A percentile compares a stretch with the other conserved stretches of the same genome.
Evolutionary conservation across 306 rosid species (phyloP).

Genomic region (Carpinus fangiana): DNA sequence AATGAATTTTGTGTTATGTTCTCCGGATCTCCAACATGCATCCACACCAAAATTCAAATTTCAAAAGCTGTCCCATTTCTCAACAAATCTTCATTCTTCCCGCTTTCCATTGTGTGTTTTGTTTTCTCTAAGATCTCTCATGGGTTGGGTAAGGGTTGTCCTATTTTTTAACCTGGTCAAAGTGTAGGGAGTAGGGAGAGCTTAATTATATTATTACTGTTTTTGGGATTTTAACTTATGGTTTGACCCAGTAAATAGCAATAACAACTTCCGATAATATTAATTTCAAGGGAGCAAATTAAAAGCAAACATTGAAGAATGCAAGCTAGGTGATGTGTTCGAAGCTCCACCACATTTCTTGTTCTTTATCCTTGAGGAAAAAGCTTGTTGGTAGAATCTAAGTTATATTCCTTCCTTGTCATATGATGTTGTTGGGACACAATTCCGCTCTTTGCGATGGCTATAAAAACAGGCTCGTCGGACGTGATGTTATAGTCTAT

Average conservation of each 20-base stretch:
- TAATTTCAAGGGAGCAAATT: no score
- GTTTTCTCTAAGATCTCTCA: background rate
- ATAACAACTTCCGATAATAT: background rate
- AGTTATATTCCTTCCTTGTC: no score
- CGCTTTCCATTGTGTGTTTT: background rate
- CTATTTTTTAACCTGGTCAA: slow-evolving; percentile 57
- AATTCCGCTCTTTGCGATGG: no score
- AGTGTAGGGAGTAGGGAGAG: slow-evolving; percentile 10
- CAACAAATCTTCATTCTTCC: slow-evolving; percentile 14
- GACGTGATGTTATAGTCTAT: no score
- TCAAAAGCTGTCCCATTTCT: slow-evolving; percentile 26
- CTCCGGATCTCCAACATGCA: no score
- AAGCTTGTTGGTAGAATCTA: no score
- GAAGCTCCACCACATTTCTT: slow-evolving; percentile 26
- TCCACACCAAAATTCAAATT: slow-evolving; percentile 24
- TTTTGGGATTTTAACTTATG: slow-evolving; percentile 28
- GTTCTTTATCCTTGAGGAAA: background rate
- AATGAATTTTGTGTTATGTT: background rate
- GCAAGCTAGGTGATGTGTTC: slow-evolving; percentile 28
- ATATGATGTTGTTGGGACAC: no score
- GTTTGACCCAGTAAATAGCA: slow-evolving; percentile 23
- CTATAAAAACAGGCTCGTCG: no score
- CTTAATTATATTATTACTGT: slow-evolving; percentile 5
- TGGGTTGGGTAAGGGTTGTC: slow-evolving; percentile 37
- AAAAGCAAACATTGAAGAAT: slow-evolving; percentile 8